A percentile compares a stretch with the other conserved stretches of the same genome.
These are phyloP conservation scores for Boletales sp. DNA, from an alignment of 768 basidiomycete genomes.

Conservation along the genomic window DNA sequence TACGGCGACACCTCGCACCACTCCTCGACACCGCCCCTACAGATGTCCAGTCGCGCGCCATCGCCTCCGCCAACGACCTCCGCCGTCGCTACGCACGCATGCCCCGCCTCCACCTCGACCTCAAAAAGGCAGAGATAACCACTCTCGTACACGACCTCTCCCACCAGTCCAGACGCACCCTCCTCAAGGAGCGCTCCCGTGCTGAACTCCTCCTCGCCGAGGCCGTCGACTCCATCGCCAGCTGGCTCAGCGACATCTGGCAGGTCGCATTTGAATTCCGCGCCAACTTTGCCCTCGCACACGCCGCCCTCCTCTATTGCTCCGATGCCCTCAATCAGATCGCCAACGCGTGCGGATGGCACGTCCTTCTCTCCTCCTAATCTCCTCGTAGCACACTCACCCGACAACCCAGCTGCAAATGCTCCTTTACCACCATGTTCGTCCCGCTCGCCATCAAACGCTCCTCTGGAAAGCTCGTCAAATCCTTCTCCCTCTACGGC, in stretches of 20 bases:
- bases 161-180: constrained; percentile 49
- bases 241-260: constrained; percentile 69
- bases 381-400: constrained; percentile 4
- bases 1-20: constrained; percentile 48
- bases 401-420: constrained; percentile 46
- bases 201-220: constrained; percentile 55
- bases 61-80: constrained; percentile 39
- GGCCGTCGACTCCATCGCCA: constrained; percentile 48
- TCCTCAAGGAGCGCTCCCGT: constrained; percentile 51
- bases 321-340: constrained; percentile 46
- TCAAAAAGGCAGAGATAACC: constrained; percentile 54
- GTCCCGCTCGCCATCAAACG: constrained; percentile 44
- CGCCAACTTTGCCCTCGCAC: constrained; percentile 48
- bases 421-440: constrained; percentile 44
- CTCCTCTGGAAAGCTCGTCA: constrained; percentile 43
- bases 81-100: constrained; percentile 37
- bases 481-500: constrained; percentile 47
- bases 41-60: constrained; percentile 36
- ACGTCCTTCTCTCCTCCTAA: constrained; percentile 22
- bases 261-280: constrained; percentile 55
- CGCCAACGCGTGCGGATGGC: constrained; percentile 35
- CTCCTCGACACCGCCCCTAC: constrained; percentile 44
- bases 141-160: constrained; percentile 49
- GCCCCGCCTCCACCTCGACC: constrained; percentile 49
- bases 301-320: constrained; percentile 52